Percentiles rank a stretch among this genome's conserved stretches.
Evolutionary conservation across 2,329 filamentous ascomycete species (phyloP).

Genomic region (Metarhizium guizhouense): DNA sequence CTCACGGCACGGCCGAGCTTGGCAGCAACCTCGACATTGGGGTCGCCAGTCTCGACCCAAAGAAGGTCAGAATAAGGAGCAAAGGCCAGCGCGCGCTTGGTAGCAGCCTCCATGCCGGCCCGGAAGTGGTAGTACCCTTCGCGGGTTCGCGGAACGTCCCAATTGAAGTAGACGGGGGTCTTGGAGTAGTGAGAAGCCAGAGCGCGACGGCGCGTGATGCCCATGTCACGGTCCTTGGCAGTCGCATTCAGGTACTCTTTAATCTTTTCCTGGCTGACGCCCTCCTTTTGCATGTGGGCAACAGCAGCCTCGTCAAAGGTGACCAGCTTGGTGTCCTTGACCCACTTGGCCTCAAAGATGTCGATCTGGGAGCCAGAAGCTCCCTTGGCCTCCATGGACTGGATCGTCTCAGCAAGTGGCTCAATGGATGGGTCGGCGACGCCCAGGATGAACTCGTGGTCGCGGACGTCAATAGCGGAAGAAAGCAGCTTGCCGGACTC

Average conservation of each 20-base stretch:
- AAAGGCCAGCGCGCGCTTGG: constrained; percentile 87
- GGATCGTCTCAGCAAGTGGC: constrained; percentile 79
- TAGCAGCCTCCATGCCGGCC: constrained; percentile 75
- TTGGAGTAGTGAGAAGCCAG: constrained; percentile 61
- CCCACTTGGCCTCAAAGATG: constrained; percentile 77
- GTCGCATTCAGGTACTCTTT: constrained; percentile 58
- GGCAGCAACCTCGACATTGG: constrained; percentile 67
- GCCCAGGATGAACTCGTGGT: constrained; percentile 95
- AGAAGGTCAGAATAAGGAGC: constrained; percentile 88
- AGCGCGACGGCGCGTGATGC: constrained; percentile 66
- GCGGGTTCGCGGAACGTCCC: constrained; percentile 85
- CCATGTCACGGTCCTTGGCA: constrained; percentile 59
- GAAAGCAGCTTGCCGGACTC: constrained; percentile 88
- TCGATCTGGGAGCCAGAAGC: constrained; percentile 75
- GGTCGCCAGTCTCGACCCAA: constrained; percentile 94
- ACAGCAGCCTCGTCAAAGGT: constrained; percentile 89
- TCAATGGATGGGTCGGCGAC: constrained; percentile 65
- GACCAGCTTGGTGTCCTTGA: constrained; percentile 74
- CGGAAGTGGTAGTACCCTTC: constrained; percentile 92
- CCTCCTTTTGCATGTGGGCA: constrained; percentile 60
- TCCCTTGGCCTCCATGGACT: constrained; percentile 78
- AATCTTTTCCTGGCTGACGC: constrained; percentile 54
- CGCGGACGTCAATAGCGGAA: constrained; percentile 83
- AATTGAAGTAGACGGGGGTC: constrained; percentile 69
- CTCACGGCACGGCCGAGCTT: constrained; percentile 72